Base-by-base conservation (phyloP, 805 yeast species). In the Candida lessepsii region DNA sequence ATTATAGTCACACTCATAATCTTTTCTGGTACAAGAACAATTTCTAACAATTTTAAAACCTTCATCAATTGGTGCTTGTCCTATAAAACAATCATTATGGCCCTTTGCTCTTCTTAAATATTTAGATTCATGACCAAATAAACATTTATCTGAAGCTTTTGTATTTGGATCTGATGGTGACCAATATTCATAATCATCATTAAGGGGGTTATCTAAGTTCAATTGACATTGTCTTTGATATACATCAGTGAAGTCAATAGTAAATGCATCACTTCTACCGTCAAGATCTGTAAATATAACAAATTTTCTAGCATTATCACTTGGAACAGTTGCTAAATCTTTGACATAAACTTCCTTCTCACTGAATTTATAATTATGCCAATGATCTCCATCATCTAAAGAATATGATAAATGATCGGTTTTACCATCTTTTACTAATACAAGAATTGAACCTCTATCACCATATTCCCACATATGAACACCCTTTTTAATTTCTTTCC, bases 1-100 rank as follows among this genome's bases (percentile, higher is more conserved):
- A 62, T 90, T 90, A 67, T 81, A 87, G 60, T 93, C 99, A 73
- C 99, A 93, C 61, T 93, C 99, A 56, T 69, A 93, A 52, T 91
- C 99, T 38, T 76, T 75, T 60, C 96, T 76, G 0, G 93, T 73
- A 66, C 99, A 93, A 1, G 83, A 57, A 65, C 99, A 93, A 58
- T 86, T 81, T 44, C 78, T 69, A 9, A 75, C 57, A 9, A 75
- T 67, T 48, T 71, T 73, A 54, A 70, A 76, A 1, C 86, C 89
- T 20, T 75, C 67, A 19, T 65, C 57, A 29, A 86, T 67, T 9
- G 74, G 74, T 3, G 81, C 78, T 39, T 76, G 76, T 10, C 83
- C 83, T 46, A 87, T 81, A 54, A 80, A 85, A 62, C 96, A 91
- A 47, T 81, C 77, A 13, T 63, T 46, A 34, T 70, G 73, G 17